Evolutionary conservation across 306 rosid species (phyloP), one percentile per base, ranked within the genome.

Genomic region (Dryas alaskensis): DNA sequence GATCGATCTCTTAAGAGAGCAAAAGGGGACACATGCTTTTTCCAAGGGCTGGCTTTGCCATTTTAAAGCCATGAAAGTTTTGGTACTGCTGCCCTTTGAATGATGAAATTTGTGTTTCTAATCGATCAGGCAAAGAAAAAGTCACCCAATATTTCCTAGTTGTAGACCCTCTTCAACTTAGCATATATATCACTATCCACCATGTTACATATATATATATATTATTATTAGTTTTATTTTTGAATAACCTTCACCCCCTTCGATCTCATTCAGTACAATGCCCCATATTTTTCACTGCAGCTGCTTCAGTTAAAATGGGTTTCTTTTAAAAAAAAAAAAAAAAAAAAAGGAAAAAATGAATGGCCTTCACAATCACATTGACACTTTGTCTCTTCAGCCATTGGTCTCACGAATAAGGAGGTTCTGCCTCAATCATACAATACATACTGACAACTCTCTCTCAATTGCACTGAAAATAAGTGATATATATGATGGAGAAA

Each of bases 21-120:
- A 81, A 77, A 79, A 82, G 65, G 86, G 66, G 89, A 74, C 84
- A 83, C 83, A 86, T 86, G 87, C 83, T 85, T 90, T 88, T 83
- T 82, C 70, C 10, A 79, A 77, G 80, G 80, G 73, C 81, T 80
- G 78, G 81, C 77, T 84, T 83, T 81, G 75, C 85, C 76, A 81
- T 81, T 83, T 83, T 77, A 84, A 86, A 84, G 84, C 82, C 81
- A 74, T 82, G 80, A 82, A 87, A 82, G 70, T 76, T 81, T 82
- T 78, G 82, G 85, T 82, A 68, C 73, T 78, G 68, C 81, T 79
- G 47, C 22, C 76, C 72, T 67, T 74, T 83, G 81, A 84, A 82
- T 81, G 76, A 84, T 77, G 78, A 76, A 67, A 50, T 71, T 19
- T 22, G 55, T 72, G 82, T 80, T 73, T 78, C 67, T 60, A 48